A percentile compares a stretch with the other conserved stretches of the same genome.
These are phyloP conservation scores for Lathyrus sativus DNA, from an alignment of 306 rosid genomes.

Conservation along the genomic window DNA sequence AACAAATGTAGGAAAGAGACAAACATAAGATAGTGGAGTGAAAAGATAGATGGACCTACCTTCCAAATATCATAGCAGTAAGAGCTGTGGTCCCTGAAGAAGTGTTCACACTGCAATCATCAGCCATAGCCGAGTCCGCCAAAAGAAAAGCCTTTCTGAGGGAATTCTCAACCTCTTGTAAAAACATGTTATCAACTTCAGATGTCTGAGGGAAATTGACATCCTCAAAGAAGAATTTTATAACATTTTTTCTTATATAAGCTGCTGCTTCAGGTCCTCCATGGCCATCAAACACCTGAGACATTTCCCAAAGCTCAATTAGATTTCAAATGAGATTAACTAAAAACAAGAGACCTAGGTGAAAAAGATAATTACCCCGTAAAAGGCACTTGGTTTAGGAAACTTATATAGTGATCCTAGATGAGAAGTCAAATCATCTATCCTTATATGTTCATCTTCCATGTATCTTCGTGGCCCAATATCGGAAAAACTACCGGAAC, in stretches of 20 bases:
- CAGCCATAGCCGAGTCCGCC: conserved; percentile 88
- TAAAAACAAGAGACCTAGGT: conserved; percentile 1
- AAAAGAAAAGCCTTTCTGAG: conserved; percentile 67
- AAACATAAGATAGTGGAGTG: background rate
- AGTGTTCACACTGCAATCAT: conserved; percentile 70
- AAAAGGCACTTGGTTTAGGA: conserved; percentile 93
- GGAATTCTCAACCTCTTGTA: conserved; percentile 66
- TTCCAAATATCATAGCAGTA: conserved; percentile 84
- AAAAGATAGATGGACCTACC: conserved; percentile 47
- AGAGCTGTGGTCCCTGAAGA: conserved; percentile 93
- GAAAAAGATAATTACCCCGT: conserved; percentile 65
- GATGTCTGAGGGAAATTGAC: conserved; percentile 67
- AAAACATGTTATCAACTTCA: conserved; percentile 57
- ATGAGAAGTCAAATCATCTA: conserved; percentile 78
- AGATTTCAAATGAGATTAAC: conserved; percentile 28
- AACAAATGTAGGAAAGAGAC: conserved; percentile 5
- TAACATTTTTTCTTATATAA: conserved; percentile 68
- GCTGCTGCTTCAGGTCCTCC: conserved; percentile 99
- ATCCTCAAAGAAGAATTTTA: conserved; percentile 76
- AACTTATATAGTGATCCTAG: conserved; percentile 64
- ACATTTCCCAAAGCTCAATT: conserved; percentile 23
- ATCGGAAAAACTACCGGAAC: conserved; percentile 93
- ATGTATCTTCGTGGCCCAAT: conserved; percentile 90
- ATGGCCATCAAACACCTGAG: conserved; percentile 95
- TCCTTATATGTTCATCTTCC: conserved; percentile 97